These are phyloP conservation scores for Akebia trifoliata DNA, from an alignment of 164 flowering plant species.

Conservation along the genomic window DNA sequence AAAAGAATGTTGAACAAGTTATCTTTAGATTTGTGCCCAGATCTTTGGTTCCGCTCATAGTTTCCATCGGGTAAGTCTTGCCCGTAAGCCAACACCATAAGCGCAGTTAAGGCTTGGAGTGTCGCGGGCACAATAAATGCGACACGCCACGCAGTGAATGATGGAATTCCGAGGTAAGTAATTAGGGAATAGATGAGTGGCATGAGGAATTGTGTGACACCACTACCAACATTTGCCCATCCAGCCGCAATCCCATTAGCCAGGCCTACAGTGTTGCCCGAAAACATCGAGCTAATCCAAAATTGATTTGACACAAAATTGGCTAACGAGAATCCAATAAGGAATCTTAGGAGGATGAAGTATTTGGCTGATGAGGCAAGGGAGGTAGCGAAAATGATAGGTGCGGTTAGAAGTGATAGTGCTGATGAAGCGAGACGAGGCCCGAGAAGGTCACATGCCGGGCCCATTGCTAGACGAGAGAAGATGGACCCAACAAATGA, in stretches of 20 bases:
- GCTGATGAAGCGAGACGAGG: constrained; percentile 51
- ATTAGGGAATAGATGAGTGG: constrained; percentile 40
- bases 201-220: constrained; percentile 49
- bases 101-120: constrained; percentile 40
- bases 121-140: constrained; percentile 44
- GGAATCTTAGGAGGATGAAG: constrained; percentile 46
- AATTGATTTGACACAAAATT: constrained; percentile 63
- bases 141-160: constrained; percentile 46
- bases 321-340: constrained; percentile 50
- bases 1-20: constrained; percentile 23
- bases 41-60: neutral
- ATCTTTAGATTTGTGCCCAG: constrained; percentile 14
- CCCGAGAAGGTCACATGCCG: constrained; percentile 53
- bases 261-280: constrained; percentile 39
- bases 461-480: constrained; percentile 64
- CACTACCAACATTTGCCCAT: constrained; percentile 64
- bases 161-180: constrained; percentile 13
- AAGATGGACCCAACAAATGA: constrained; percentile 57
- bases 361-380: constrained; percentile 27
- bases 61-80: constrained; percentile 49
- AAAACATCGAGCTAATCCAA: constrained; percentile 73
- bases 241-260: constrained; percentile 65
- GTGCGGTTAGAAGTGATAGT: constrained; percentile 51
- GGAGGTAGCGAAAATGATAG: constrained; percentile 29
- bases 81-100: constrained; percentile 44